A percentile compares a stretch with the other conserved stretches of the same genome.
Evolutionary conservation across 805 yeast species (phyloP).

Genomic region (Wickerhamomyces alni): DNA sequence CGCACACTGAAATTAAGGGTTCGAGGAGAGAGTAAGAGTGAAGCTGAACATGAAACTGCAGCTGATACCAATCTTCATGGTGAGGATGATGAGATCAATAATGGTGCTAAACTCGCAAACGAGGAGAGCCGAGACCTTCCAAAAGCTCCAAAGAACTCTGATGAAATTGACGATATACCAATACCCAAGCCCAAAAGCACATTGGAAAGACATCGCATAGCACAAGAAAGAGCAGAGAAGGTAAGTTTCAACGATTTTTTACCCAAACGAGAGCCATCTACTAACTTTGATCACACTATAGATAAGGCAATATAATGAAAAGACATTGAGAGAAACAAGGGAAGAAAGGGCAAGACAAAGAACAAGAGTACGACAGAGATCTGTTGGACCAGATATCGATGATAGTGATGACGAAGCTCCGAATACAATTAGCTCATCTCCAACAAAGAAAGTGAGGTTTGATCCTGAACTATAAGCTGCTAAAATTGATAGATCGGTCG

Average conservation of each 20-base stretch:
- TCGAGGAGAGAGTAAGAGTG: too few relatives aligned
- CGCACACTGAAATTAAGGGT: too few relatives aligned
- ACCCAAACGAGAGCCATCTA: too few relatives aligned
- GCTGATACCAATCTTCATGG: too few relatives aligned
- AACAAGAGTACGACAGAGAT: conserved; percentile 3
- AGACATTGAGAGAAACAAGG: conserved; percentile 6
- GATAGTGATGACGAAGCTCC: not conserved
- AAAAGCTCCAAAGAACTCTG: not conserved
- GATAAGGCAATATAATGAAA: conserved; percentile 10
- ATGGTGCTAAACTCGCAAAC: too few relatives aligned
- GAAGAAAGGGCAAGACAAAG: conserved; percentile 6
- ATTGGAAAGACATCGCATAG: conserved; percentile 13
- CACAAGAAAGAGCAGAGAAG: conserved; percentile 14
- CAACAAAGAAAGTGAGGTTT: too few relatives aligned
- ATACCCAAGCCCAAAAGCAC: conserved; percentile 14
- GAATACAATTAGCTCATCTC: too few relatives aligned
- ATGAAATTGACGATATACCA: conserved; percentile 9
- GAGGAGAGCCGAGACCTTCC: too few relatives aligned
- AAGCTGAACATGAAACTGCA: too few relatives aligned
- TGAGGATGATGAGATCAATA: too few relatives aligned
- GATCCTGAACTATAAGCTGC: too few relatives aligned
- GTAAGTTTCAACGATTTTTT: conserved; percentile 5
- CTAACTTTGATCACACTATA: conserved; percentile 1
- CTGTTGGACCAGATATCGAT: not conserved
- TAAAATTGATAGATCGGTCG: too few relatives aligned